Evolutionary conservation across 2,329 filamentous ascomycete genomes (phyloP).

Genomic region (Aureobasidium pullulans): DNA sequence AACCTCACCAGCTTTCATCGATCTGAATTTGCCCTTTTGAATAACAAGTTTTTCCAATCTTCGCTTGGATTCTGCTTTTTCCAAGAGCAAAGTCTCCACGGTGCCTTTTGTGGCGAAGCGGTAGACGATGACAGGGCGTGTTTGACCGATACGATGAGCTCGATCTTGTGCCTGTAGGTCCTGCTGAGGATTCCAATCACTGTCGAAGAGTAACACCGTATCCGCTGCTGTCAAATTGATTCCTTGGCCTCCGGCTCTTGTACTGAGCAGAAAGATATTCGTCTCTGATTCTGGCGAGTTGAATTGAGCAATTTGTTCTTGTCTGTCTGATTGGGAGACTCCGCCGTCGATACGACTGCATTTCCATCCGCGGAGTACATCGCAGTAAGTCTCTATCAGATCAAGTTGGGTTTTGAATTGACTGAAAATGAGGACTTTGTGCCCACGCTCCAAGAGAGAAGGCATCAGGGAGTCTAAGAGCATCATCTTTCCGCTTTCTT

Average conservation of each 20-base stretch:
- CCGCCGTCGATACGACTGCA: conserved; percentile 86
- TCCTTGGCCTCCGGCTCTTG: conserved; percentile 84
- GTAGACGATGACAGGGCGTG: conserved; percentile 83
- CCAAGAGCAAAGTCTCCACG: conserved; percentile 78
- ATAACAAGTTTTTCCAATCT: conserved; percentile 92
- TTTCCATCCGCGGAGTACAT: conserved; percentile 67
- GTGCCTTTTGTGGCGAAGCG: conserved; percentile 88
- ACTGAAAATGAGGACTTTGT: conserved; percentile 93
- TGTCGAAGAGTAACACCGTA: conserved; percentile 87
- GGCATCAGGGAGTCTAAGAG: conserved; percentile 81
- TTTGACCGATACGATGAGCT: conserved; percentile 91
- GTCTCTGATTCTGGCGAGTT: conserved; percentile 32
- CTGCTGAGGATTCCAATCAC: conserved; percentile 92
- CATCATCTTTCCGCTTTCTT: conserved; percentile 90
- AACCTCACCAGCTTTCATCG: conserved; percentile 34
- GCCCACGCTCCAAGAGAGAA: conserved; percentile 61
- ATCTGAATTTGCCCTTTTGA: conserved; percentile 75
- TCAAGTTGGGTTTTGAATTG: conserved; percentile 95
- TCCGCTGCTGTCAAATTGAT: conserved; percentile 91
- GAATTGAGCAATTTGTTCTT: conserved; percentile 43
- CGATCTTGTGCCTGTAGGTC: conserved; percentile 95
- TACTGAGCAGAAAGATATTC: conserved; percentile 80
- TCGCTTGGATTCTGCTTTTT: conserved; percentile 85
- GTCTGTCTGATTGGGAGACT: conserved; percentile 59
- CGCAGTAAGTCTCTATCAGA: conserved; percentile 80